Conservation (phyloP, 2,329 filamentous ascomycete species). For the Nothophaeocryptopus gaeumannii region DNA sequence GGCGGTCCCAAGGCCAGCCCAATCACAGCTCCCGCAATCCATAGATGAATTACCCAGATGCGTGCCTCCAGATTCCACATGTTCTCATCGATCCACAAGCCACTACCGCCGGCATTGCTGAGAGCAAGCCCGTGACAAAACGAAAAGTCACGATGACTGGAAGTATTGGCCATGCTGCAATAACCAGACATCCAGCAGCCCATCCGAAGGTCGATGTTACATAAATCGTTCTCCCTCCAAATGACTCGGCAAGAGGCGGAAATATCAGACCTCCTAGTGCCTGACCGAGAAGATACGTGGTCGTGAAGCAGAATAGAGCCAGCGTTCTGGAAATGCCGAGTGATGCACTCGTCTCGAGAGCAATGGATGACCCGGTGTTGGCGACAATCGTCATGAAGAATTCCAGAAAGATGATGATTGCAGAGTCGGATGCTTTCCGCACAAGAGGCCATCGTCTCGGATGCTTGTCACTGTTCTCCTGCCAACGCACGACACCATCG, state of each 20-base stretch:
- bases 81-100: conserved; percentile 51
- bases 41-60: conserved; percentile 48
- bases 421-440: conserved; percentile 15
- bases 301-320: conserved; percentile 4
- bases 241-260: conserved; percentile 40
- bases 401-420: conserved; percentile 17
- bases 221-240: conserved; percentile 38
- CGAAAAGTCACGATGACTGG: conserved; percentile 38
- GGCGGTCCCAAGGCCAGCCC: conserved; percentile 46
- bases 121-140: conserved; percentile 45
- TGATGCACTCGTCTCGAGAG: neutral
- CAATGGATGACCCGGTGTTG: conserved; percentile 15
- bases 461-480: conserved; percentile 4
- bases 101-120: conserved; percentile 49
- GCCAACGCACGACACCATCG: conserved; percentile 2
- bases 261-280: conserved; percentile 40
- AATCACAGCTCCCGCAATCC: conserved; percentile 44
- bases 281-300: conserved; percentile 21
- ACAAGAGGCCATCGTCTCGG: conserved; percentile 16
- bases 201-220: conserved; percentile 34
- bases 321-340: neutral
- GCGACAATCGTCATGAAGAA: conserved; percentile 17
- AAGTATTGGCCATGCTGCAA: conserved; percentile 38
- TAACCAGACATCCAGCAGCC: conserved; percentile 37
- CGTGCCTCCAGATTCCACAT: conserved; percentile 37